Conservation (phyloP, 768 basidiomycete species). For the Neoboletus magnificus region DNA sequence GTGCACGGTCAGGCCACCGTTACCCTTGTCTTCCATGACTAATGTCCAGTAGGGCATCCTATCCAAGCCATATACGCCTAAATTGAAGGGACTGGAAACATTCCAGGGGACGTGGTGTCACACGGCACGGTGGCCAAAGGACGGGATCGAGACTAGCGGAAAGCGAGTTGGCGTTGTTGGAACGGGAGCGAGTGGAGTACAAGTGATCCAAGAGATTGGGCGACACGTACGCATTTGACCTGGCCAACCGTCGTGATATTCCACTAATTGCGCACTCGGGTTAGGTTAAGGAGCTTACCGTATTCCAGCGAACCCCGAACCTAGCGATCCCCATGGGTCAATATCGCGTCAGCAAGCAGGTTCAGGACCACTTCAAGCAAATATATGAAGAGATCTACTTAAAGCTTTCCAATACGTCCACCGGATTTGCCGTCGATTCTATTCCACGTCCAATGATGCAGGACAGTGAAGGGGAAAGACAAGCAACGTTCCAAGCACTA, state of each 20-base stretch:
- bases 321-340: conserved; percentile 13
- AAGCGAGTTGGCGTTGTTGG: conserved; percentile 17
- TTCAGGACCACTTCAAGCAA: conserved; percentile 11
- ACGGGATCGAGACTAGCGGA: conserved; percentile 11
- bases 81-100: no score
- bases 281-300: conserved; percentile 7
- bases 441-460: conserved; percentile 8
- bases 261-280: not conserved
- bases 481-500: conserved; percentile 1
- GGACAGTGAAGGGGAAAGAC: conserved; percentile 10
- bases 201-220: conserved; percentile 14
- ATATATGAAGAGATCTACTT: conserved; percentile 5
- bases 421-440: not conserved
- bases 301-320: conserved; percentile 19
- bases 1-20: no score
- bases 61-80: no score
- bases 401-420: conserved; percentile 3
- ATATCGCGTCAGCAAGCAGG: conserved; percentile 3
- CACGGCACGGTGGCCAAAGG: conserved; percentile 13
- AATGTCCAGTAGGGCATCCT: no score
- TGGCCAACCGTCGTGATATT: not conserved
- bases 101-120: conserved; percentile 9
- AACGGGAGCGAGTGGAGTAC: conserved; percentile 15
- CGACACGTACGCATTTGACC: conserved; percentile 1
- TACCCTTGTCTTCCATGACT: no score